A percentile compares a stretch with the other conserved stretches of the same genome.
phyloP scores from a whole-genome alignment of 306 rosid species.

The Luffa aegyptiaca region DNA sequence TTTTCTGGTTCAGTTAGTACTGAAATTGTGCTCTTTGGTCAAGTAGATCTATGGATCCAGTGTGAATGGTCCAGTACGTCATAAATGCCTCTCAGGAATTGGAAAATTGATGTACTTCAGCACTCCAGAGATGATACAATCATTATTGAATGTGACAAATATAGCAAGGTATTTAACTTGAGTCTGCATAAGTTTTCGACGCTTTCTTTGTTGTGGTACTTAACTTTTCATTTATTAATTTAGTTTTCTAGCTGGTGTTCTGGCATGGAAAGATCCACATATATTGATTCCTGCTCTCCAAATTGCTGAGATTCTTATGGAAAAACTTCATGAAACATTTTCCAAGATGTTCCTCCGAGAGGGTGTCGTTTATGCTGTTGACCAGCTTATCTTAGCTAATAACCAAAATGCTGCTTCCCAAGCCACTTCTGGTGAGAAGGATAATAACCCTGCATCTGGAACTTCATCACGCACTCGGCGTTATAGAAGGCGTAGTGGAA shows the following conservation, averaged over 20 bases:
- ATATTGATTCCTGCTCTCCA: slow-evolving; percentile 88
- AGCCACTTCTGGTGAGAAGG: slow-evolving; percentile 62
- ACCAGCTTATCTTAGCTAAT: slow-evolving; percentile 72
- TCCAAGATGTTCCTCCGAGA: slow-evolving; percentile 89
- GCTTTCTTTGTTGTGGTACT: background rate
- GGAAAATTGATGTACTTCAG: slow-evolving; percentile 97
- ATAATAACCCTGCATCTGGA: slow-evolving; percentile 54
- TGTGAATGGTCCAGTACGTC: slow-evolving; percentile 93
- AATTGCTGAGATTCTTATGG: slow-evolving; percentile 97
- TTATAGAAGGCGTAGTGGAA: slow-evolving; percentile 68
- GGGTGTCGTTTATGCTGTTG: slow-evolving; percentile 97
- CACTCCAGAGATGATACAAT: slow-evolving; percentile 87
- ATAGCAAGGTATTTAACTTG: slow-evolving; percentile 64
- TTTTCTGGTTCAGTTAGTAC: slow-evolving; percentile 5
- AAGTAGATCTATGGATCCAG: slow-evolving; percentile 92
- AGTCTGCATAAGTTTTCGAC: background rate
- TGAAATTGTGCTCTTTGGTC: slow-evolving; percentile 13
- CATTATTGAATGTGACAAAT: slow-evolving; percentile 68
- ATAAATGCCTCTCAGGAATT: slow-evolving; percentile 83
- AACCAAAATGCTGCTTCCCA: slow-evolving; percentile 40
- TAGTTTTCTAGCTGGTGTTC: slow-evolving; percentile 93
- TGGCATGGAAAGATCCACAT: slow-evolving; percentile 97
- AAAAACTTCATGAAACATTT: slow-evolving; percentile 80
- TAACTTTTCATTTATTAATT: slow-evolving; percentile 16
- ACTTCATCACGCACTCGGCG: slow-evolving; percentile 79